Evolutionary conservation across 345 rosid species (phyloP), one percentile per base, ranked within the genome.

Genomic region (Melaleuca quinquenervia): DNA sequence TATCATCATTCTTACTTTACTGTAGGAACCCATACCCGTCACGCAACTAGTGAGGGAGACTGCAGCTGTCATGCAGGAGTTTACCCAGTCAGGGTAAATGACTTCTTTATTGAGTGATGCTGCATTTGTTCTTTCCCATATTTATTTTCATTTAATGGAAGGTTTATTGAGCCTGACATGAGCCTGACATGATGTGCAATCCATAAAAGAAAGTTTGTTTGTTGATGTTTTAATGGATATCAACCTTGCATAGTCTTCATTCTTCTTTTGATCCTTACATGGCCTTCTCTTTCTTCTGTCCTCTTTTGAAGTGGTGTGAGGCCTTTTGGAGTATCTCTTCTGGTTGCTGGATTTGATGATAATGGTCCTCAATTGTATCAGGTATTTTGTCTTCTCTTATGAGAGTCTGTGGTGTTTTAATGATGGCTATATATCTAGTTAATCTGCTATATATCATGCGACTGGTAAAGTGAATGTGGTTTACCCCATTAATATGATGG

Each of bases 11-110:
- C 14, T 84, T 41, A 32, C 56, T 82, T 60, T 13, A 50, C 58
- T 87, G 44, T 89, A 97, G 99, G 99, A 97, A 90, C 96, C 98
- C 76, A 96, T 97, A 84, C 99, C 99, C n/a, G 98, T 97, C 83
- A 96, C 98, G 12, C 99, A 97, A 88, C 97, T 97, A 84, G 99
- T 96, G 70, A 93, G 99, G 92, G 99, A 97, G 90, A 96, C 96
- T 58, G 98, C 99, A 16, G 96, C 99, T 90, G 99, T 96, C 83
- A 97, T 97, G 98, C 99, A 97, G 88, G 98, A 97, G 91, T 97
- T 97, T 88, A 97, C 99, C 84, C 98, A 95, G 84, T 96, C 99
- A 64, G 99, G 99, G 99, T 96, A 92, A 91, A 53, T 58, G 50
- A 87, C 18, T 50, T 24, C 44, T 78, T 50, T 52, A 18, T 80